Base-by-base conservation (phyloP, 306 rosid genomes). In the Prunus campanulata region DNA sequence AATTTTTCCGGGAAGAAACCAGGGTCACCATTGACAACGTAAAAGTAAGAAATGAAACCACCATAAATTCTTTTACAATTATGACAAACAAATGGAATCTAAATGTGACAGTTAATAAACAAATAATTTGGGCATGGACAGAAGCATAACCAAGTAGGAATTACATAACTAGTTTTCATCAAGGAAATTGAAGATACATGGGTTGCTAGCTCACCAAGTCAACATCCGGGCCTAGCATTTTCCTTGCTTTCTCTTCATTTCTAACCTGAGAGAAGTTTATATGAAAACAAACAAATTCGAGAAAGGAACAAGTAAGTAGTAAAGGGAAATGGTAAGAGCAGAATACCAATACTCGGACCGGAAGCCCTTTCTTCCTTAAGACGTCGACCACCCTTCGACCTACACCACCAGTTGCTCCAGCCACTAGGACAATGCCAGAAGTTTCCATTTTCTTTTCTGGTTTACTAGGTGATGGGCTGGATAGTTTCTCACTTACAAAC, bases 401-500 rank as follows among this genome's bases (percentile, higher is more conserved):
- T 24, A 94, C 98, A 20, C 98, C 98, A 51, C 98, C 98, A 29
- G 98, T 94, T 48, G 91, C 98, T 80, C 98, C 98, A 78, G 97
- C 92, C 3, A 94, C 98, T 12, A 94, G 89, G 60, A 90, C 91
- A 81, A 86, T 80, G 68, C 90, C 95, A 50, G 91, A 89, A 83
- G 90, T 84, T 79, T 87, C 89, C 96, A 89, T 94, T 48, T 82
- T 77, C 70, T 84, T 82, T 22, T 64, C 83, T 11, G 93, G 78
- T 76, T 75, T 69, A 84, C 79, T 84, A 24, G 90, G 87, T 48
- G 98, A 87, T 68, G 93, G 71, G 74, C 86, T 56, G 29, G 90
- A 85, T 55, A 90, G 77, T 77, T 89, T 92, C 83, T 80, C 93
- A 55, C 83, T 87, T 84, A 94, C 79, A 84, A 85, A 89, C 88